phyloP scores from a whole-genome alignment of 306 rosid genomes.

The Begonia loranthoides region DNA sequence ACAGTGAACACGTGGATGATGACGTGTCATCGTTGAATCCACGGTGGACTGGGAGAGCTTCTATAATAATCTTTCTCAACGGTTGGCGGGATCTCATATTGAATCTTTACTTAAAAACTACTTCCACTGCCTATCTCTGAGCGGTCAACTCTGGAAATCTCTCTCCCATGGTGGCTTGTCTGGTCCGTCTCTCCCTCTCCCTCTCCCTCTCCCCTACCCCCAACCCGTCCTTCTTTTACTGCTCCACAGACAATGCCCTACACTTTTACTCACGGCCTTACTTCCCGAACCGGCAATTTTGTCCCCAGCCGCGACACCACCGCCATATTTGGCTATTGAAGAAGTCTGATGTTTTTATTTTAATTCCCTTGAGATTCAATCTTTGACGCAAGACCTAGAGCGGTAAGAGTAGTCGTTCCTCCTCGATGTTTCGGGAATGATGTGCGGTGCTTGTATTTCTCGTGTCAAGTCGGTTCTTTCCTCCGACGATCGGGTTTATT shows the following conservation, averaged over 20 bases:
- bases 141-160: too few species aligned
- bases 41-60: too few species aligned
- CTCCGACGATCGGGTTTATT: constrained; percentile 67
- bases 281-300: constrained; percentile 17
- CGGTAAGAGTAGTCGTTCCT: constrained; percentile 39
- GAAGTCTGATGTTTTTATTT: constrained; percentile 16
- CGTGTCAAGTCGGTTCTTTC: constrained; percentile 71
- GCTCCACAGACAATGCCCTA: constrained; percentile 12
- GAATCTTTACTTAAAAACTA: too few species aligned
- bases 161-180: too few species aligned
- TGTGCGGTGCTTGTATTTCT: constrained; percentile 88
- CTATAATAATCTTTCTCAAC: too few species aligned
- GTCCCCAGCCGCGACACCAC: constrained; percentile 12
- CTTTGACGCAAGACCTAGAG: constrained; percentile 6
- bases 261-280: constrained; percentile 16
- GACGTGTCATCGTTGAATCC: too few species aligned
- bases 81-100: too few species aligned
- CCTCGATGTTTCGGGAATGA: constrained; percentile 84
- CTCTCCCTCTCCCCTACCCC: constrained; percentile 29
- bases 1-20: too few species aligned
- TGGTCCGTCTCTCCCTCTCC: too few species aligned
- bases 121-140: too few species aligned
- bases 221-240: constrained; percentile 16
- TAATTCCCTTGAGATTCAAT: constrained; percentile 30
- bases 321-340: constrained; percentile 6